Evolutionary conservation across 2,329 filamentous ascomycete species (phyloP).

Genomic region (Alternaria brassicicola): DNA sequence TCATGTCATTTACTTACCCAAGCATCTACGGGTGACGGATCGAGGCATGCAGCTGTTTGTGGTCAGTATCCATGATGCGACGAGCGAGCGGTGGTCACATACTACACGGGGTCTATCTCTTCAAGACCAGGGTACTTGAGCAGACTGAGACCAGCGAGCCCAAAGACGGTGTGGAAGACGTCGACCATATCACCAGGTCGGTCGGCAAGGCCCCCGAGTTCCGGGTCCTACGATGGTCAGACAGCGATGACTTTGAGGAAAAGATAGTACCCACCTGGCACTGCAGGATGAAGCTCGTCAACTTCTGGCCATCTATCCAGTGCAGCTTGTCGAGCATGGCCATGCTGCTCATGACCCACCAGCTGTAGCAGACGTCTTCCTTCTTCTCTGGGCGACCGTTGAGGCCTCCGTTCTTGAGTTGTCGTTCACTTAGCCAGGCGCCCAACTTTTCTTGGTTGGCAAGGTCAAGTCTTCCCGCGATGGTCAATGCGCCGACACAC

Average conservation of each 20-base stretch:
- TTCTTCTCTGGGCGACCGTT: constrained; percentile 95
- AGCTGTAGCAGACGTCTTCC: constrained; percentile 98
- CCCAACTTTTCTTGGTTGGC: constrained; percentile 83
- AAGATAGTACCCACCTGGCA: constrained; percentile 67
- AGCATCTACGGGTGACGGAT: constrained; percentile 45
- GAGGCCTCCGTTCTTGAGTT: constrained; percentile 83
- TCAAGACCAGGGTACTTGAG: constrained; percentile 77
- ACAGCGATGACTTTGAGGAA: neutral
- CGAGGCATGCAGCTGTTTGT: constrained; percentile 48
- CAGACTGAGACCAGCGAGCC: constrained; percentile 84
- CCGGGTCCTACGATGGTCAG: constrained; percentile 63
- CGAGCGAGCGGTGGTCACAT: constrained; percentile 40
- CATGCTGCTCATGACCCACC: constrained; percentile 95
- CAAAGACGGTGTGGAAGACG: constrained; percentile 94
- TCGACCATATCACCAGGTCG: constrained; percentile 93
- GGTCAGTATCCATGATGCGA: constrained; percentile 11
- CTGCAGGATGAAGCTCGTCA: constrained; percentile 80
- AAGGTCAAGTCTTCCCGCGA: constrained; percentile 80
- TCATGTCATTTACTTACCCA: constrained; percentile 23
- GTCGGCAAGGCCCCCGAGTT: constrained; percentile 85
- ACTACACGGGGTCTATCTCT: constrained; percentile 88
- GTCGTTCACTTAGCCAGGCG: constrained; percentile 91
- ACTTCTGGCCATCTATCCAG: constrained; percentile 87
- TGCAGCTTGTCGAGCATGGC: constrained; percentile 86
- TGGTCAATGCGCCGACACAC: constrained; percentile 84